Base-by-base conservation (phyloP, 2,329 filamentous ascomycete species). In the Penicillium sp. region DNA sequence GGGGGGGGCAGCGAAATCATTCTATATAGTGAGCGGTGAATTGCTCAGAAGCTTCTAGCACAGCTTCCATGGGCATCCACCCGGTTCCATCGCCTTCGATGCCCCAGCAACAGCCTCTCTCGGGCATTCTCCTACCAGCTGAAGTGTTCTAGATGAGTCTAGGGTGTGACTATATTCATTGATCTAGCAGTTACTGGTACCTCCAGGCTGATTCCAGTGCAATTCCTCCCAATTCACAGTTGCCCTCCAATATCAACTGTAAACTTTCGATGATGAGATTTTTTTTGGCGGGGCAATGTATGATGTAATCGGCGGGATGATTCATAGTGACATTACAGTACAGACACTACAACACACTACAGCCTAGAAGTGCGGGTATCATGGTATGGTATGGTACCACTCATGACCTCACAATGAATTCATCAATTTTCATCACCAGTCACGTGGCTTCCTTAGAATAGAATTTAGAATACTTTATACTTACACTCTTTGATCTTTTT, bases 11-110 rank as follows among this genome's bases (percentile, higher is more conserved):
- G 62, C 56, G 48, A 64, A 67, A 59, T 66, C 65, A 65, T 71
- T 62, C 74, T 75, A 76, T 75, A 75, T 69, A 65, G 66, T 64
- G 69, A 72, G 72, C 70, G 71, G 73, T 75, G 71, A 69, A 67
- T 64, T 70, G 61, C 48, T 65, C 66, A 66, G 69, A 75, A 75
- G 71, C 66, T 76, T 76, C 73, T 75, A 76, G 73, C 66, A 71
- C 7, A 61, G 67, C 62, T 75, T 76, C 73, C 66, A 74, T 55
- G 60, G 59, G 56, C 51, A 67, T 74, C 72, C 68, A 71, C 67
- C 55, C 40, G 67, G 53, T 74, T 74, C 71, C 68, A 73, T 52
- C 51, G 39, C 24, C 60, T 69, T 68, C 67, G 53, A 58, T 61
- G 57, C 52, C 59, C 61, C 58, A 63, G 53, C 61, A 65, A 64